Base-by-base conservation (phyloP, 2,329 filamentous ascomycete species). In the Penicillium vulpinum region DNA sequence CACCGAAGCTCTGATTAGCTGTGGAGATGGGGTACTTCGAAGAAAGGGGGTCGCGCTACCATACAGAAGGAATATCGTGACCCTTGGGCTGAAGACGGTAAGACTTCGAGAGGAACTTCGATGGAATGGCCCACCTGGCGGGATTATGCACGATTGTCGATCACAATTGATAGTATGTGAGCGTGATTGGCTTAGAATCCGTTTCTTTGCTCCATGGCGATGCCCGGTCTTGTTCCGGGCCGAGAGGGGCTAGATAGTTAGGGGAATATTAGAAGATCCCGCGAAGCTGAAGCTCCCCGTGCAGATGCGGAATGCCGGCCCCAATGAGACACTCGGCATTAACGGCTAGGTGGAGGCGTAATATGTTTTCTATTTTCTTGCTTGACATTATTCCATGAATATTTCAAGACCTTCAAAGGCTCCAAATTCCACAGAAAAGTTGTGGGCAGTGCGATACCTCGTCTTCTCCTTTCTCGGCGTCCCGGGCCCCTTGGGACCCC, bases 101-200 rank as follows among this genome's bases (percentile, higher is more conserved):
- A 56, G 41, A 36, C 49, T 56, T 62, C 56, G 22, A 56, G 44
- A 18, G 18, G 50, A 51, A 40, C 51, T 61, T 62, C 58, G 57
- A 62, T 48, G 33, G 28, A 49, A 54, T 57, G 50, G 16, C 24
- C 44, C 51, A 53, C 22, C 16, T 4, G 31, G 40, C 49, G 41
- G 53, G 36, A 58, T 18, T 50, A 55, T 50, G 52, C 52, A 55
- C 22, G 45, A 22, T 50, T 55, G 29, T 36, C 38, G 26, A 50
- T 51, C n/a, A 41, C 16, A 24, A 28, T 36, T 36, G n/a, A 21
- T n/a, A 5, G 6, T 24, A 4, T 18, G 15, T 4, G 9, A 40
- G 8, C n/a, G 7, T 54, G 33, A 47, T 52, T 57, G 33, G 31
- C 22, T 15, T 8, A 13, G 22, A 40, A 51, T 22, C n/a, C 11